Base-by-base conservation (phyloP, 495 filamentous ascomycete genomes). In the Aspergillus incahuasiensis region DNA sequence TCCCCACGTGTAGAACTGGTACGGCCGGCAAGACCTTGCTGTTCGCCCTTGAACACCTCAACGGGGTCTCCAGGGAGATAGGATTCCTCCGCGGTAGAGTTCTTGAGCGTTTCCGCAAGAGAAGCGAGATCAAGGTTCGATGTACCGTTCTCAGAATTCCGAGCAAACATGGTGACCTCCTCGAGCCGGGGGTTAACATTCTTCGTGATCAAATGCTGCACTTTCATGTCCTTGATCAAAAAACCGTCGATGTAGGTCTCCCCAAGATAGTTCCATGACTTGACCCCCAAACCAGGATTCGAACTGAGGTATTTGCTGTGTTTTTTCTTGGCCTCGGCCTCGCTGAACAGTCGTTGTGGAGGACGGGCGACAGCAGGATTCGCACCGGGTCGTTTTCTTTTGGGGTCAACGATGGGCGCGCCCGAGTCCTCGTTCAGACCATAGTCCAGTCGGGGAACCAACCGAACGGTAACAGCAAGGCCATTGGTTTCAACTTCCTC, bases 11-110 rank as follows among this genome's bases (percentile, higher is more conserved):
- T 92, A 24, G 90, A 87, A 25, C 87, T 83, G 1, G 89, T 91
- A 62, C 85, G 89, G 60, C 95, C 95, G 34, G 86, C 73, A 18
- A 97, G 84, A 44, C 95, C 95, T 57, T 89, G 88, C 67, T 99
- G 95, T 71, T 99, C 95, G 54, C 95, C 95, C 57, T 95, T 85
- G 64, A 90, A 97, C 42, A 99, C 89, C 67, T 97, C 95, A 11
- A 98, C 91, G 5, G 89, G 83, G 63, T 99, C 95, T 21, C 95
- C 95, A 0, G 91, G 89, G 2, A 91, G 82, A 61, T 95, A 99
- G 5, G 87, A 83, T 22, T 90, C 86, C 54, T 85, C 86, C 11
- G 85, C 82, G 20, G 83, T 85, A 32, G 81, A 83, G 44, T 88
- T 87, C 63, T 92, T 96, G 52, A 95, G 73, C 48, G 89, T 95